Base-by-base conservation (phyloP, 192 early-diverging fungal genomes). In the Coemansia sp. region DNA sequence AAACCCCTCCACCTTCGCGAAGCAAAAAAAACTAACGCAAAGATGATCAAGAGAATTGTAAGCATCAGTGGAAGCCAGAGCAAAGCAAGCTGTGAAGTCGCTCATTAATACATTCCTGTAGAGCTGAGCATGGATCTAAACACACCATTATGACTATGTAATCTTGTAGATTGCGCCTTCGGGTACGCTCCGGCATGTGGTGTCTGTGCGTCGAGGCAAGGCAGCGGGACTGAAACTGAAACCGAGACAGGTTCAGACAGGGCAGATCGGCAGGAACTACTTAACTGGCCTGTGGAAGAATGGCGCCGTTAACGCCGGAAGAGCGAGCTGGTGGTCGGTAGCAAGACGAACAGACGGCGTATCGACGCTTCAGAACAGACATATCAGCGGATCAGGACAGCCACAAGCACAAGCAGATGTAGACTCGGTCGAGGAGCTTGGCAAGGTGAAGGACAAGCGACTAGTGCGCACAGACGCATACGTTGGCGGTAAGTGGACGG, bases 401-500 rank as follows among this genome's bases (percentile, higher is more conserved):
- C 23, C 3, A 54, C 26, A 23, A 21, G 18, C 50, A 53, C 50
- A 53, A 32, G 52, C 23, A 54, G 52, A 56, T 42, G 52, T 81
- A 9, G 65, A 39, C 64, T 65, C 71, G 1, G 23, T 23, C 23
- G 69, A 61, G 4, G 79, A 83, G 70, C 69, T 78, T 21, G 38
- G 40, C 61, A 83, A 93, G 86, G 76, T 91, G 39, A 85, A 78
- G 26, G 89, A 93, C 78, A 75, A 81, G 18, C 72, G 75, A 0
- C 80, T 93, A 49, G 65, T 93, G 44, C 76, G 81, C 19, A 38
- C 75, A 9, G 64, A 69, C 37, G 88, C 86, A 0, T 89, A 87
- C 66, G 72, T 93, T 38, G 79, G 87, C 56, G 85, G 87, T 63
- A 69, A 87, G 44, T 92, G 87, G 86, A 70, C 87, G 9, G 52